Evolutionary conservation across 2,329 filamentous ascomycete species (phyloP), one percentile per base, ranked within the genome.

Genomic region (Arthrobotrys sinensis): DNA sequence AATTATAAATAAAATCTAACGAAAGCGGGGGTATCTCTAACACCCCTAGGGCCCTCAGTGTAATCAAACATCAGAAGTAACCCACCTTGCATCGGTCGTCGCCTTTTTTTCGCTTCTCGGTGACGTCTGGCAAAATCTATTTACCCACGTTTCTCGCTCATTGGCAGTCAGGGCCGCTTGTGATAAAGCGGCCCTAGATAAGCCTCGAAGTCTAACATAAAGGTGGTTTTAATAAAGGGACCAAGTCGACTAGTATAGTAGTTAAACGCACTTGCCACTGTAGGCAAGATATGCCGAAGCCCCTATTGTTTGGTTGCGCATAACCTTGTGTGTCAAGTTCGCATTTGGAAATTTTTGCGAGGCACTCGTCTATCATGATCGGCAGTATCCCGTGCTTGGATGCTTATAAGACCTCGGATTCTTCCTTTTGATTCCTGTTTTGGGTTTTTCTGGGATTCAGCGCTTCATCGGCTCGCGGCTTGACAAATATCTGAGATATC

Each of bases 401-500:
- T 52, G 11, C 11, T 45, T 71, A 71, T 71, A 71, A 71, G 57
- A 63, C 19, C 24, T 50, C 53, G 11, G 12, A 63, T 32, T 48
- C 11, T 45, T 24, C 19, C 36, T 34, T 16, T 19, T 12, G 4
- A 14, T 32, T 45, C n/a, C n/a, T 21, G 21, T 57, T 19, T 57
- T 57, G 64, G 34, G 16, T 66, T 53, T 10, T 28, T 52, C 43
- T 14, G 3, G n/a, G 46, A 6, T 55, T 19, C 28, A 53, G 34
- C 14, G 38, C 32, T 43, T 40, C 19, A 32, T 53, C 34, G 45
- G 45, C 14, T 57, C 52, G 12, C 34, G 36, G 36, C 40, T 69
- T 19, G 19, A 48, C 21, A 43, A 53, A 70, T 70, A 70, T 70
- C 67, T 55, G 45, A 34, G 68, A 71, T 71, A 71, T n/a, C n/a